These are phyloP conservation scores for Scutellaria minor DNA, from an alignment of 257 asterid genomes.

Conservation along the genomic window DNA sequence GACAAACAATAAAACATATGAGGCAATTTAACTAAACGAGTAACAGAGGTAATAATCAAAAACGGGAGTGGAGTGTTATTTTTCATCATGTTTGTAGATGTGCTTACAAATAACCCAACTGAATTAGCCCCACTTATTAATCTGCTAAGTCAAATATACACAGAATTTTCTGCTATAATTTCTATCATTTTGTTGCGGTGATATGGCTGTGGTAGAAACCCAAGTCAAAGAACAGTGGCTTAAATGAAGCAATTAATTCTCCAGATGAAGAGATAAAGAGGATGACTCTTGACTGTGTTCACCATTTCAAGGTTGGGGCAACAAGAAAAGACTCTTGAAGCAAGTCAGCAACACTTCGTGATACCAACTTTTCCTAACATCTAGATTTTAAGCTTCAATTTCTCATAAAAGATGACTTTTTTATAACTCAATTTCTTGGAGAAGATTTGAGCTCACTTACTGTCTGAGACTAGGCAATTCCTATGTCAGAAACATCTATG, in stretches of 20 bases:
- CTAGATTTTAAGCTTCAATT: background rate
- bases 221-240: no score
- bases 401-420: background rate
- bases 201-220: no score
- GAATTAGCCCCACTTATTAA: slow-evolving; percentile 12
- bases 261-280: no score
- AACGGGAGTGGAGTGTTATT: background rate
- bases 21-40: background rate
- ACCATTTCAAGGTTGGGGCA: background rate
- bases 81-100: background rate
- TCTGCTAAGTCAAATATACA: slow-evolving; percentile 19
- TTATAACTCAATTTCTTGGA: background rate
- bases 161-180: background rate
- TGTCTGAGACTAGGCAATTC: background rate
- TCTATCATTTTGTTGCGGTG: no score
- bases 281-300: background rate
- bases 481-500: background rate
- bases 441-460: background rate
- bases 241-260: no score
- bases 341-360: background rate
- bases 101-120: slow-evolving; percentile 6
- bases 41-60: background rate
- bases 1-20: slow-evolving; percentile 22
- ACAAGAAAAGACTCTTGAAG: background rate
- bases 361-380: background rate